Conservation (phyloP, 1,139 yeast species). For the Geotrichum aggregatum region DNA sequence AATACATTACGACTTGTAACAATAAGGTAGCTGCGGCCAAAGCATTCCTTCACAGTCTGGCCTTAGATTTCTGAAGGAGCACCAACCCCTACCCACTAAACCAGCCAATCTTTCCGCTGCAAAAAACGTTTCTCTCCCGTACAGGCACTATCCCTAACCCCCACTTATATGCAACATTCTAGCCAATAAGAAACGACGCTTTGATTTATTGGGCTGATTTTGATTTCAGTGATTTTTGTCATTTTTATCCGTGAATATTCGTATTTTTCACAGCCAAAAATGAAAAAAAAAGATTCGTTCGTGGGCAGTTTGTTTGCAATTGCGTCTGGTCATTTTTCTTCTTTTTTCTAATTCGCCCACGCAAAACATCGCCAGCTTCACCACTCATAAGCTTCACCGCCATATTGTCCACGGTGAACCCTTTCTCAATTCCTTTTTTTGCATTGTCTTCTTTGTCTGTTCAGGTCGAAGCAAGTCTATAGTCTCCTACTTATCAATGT, state of each 20-base stretch:
- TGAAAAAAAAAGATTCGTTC: not conserved
- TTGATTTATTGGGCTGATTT: slow-evolving; percentile 5
- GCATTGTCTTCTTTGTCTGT: not conserved
- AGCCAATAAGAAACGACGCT: slow-evolving; percentile 7
- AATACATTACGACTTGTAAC: too few species aligned
- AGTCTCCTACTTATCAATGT: slow-evolving; percentile 6
- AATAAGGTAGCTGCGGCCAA: too few species aligned
- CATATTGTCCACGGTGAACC: not conserved
- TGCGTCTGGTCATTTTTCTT: not conserved
- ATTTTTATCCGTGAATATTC: not conserved
- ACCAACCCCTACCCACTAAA: not conserved
- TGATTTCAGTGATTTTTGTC: too few species aligned
- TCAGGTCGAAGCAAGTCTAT: not conserved
- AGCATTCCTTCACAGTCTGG: too few species aligned
- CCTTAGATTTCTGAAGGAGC: not conserved
- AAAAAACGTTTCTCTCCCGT: not conserved
- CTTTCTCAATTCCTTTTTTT: not conserved
- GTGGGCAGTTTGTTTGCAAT: not conserved
- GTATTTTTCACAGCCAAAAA: slow-evolving; percentile 1
- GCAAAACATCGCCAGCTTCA: too few species aligned
- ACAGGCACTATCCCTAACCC: not conserved
- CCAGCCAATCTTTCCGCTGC: slow-evolving; percentile 4
- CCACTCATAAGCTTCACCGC: too few species aligned
- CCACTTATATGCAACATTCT: not conserved
- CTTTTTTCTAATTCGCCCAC: not conserved